Evolutionary conservation across 1,284 basidiomycete genomes (phyloP).

Genomic region (Cystobasidium pallidum): DNA sequence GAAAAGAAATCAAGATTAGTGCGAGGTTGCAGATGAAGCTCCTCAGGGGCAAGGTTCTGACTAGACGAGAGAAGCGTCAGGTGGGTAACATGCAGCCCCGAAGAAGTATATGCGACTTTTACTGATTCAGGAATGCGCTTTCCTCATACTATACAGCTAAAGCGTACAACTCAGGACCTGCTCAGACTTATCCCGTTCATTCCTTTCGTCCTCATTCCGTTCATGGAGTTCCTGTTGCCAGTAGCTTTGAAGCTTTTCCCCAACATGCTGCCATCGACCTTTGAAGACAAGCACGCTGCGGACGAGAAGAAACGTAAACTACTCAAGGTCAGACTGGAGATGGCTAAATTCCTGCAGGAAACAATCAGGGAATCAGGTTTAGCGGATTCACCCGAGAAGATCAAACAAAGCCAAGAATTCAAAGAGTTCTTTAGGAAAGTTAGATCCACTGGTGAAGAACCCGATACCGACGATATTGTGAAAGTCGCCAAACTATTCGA

Average conservation of each 20-base stretch:
- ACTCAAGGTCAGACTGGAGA: constrained; percentile 90
- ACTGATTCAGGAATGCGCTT: constrained; percentile 25
- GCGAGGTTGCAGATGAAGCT: constrained; percentile 87
- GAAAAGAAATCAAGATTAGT: constrained; percentile 91
- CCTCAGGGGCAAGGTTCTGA: constrained; percentile 85
- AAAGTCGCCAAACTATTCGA: constrained; percentile 96
- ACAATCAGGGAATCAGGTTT: constrained; percentile 86
- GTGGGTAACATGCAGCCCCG: constrained; percentile 58
- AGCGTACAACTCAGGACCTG: constrained; percentile 89
- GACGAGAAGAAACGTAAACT: constrained; percentile 97
- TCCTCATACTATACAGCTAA: constrained; percentile 64
- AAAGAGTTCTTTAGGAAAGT: constrained; percentile 99
- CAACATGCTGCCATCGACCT: constrained; percentile 97
- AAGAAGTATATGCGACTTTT: neutral
- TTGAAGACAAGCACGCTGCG: constrained; percentile 86
- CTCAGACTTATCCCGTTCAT: constrained; percentile 92
- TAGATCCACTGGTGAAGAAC: constrained; percentile 90
- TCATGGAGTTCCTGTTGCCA: constrained; percentile 97
- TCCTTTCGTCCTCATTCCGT: constrained; percentile 92
- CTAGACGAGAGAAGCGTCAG: constrained; percentile 91
- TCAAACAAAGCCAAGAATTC: constrained; percentile 92
- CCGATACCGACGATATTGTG: constrained; percentile 84
- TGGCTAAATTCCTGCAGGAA: constrained; percentile 99
- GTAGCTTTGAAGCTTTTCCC: constrained; percentile 97
- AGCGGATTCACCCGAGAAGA: constrained; percentile 77